Percentiles rank a stretch among this genome's conserved stretches.
Evolutionary conservation across 2,329 filamentous ascomycete species (phyloP).

Genomic region (Dactylella cylindrospora): DNA sequence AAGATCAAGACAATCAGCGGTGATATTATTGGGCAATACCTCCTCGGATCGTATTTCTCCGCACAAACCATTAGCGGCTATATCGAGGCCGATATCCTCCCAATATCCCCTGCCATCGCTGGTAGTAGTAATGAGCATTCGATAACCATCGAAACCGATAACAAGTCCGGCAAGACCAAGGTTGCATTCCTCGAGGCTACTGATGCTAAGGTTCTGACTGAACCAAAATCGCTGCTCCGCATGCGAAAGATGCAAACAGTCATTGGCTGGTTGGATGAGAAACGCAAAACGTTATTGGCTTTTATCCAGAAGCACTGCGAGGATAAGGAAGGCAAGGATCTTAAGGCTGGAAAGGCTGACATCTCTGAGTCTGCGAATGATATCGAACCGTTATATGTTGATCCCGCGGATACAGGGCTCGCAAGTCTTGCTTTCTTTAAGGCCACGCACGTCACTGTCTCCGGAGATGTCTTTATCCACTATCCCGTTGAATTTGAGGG

Average conservation of each 20-base stretch:
- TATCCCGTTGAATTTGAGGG: conserved; percentile 35
- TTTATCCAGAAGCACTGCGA: conserved; percentile 34
- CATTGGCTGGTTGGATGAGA: conserved; percentile 33
- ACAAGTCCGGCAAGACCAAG: conserved; percentile 23
- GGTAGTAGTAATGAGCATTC: conserved; percentile 12
- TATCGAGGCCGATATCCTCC: conserved; percentile 41
- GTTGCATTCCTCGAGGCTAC: conserved; percentile 36
- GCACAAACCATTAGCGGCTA: conserved; percentile 35
- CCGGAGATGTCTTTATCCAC: conserved; percentile 22
- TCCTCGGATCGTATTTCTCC: conserved; percentile 33
- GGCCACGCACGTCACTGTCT: conserved; percentile 23
- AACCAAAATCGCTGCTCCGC: conserved; percentile 23
- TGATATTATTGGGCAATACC: conserved; percentile 38
- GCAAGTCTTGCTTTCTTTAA: conserved; percentile 29
- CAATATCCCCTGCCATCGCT: conserved; percentile 23
- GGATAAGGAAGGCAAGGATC: background rate
- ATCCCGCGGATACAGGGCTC: conserved; percentile 13
- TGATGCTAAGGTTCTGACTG: conserved; percentile 36
- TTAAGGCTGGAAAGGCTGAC: conserved; percentile 7
- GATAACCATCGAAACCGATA: conserved; percentile 31
- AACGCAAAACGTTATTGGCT: conserved; percentile 13
- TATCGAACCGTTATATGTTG: conserved; percentile 19
- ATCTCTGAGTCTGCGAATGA: conserved; percentile 11
- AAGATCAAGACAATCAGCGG: conserved; percentile 25
- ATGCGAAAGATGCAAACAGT: conserved; percentile 29